phyloP scores from a whole-genome alignment of 1,139 yeast genomes.

The Chernovozyma sophiae-reginae region DNA sequence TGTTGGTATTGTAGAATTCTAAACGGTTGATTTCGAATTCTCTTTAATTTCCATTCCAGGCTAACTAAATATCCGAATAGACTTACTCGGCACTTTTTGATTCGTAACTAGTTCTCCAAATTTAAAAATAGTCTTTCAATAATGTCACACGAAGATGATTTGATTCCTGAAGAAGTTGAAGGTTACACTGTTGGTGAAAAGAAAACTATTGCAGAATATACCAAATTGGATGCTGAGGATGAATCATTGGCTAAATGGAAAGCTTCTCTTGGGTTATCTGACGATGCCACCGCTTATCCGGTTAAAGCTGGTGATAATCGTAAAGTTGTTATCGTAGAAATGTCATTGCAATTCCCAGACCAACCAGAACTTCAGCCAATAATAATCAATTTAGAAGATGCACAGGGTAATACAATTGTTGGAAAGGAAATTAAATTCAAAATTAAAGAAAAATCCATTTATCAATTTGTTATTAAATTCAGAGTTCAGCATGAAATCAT shows the following conservation, averaged over 20 bases:
- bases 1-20: neutral
- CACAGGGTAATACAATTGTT: conserved; percentile 44
- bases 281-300: conserved; percentile 54
- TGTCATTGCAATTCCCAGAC: conserved; percentile 61
- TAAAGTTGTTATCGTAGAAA: conserved; percentile 73
- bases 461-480: conserved; percentile 71
- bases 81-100: no score
- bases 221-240: conserved; percentile 82
- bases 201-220: conserved; percentile 82
- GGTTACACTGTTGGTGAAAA: conserved; percentile 80
- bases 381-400: conserved; percentile 59
- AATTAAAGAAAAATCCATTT: conserved; percentile 75
- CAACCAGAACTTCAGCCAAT: conserved; percentile 58
- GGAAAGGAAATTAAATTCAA: conserved; percentile 56
- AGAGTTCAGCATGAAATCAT: conserved; percentile 88
- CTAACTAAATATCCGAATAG: neutral
- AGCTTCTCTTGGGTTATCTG: conserved; percentile 72
- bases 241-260: conserved; percentile 93
- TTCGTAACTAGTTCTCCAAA: no score
- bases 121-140: neutral
- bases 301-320: conserved; percentile 68
- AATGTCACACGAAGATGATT: conserved; percentile 45
- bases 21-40: no score
- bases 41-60: neutral
- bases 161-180: conserved; percentile 58